phyloP scores from a whole-genome alignment of 345 rosid species.

The Euphorbia peplus region DNA sequence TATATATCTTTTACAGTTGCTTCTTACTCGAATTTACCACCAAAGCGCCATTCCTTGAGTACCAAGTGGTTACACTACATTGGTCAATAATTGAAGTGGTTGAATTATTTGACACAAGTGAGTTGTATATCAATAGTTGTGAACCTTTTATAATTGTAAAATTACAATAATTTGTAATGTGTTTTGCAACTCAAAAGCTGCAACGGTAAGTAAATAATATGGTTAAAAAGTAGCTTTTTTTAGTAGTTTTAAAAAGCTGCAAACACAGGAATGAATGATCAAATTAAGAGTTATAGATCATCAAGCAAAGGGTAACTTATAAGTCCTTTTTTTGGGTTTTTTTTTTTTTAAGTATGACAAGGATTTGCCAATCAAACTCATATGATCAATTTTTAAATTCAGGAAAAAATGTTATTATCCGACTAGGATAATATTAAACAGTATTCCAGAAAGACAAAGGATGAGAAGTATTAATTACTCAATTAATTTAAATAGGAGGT shows the following conservation, averaged over 20 bases:
- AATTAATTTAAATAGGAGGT: constrained; percentile 22
- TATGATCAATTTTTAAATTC: constrained; percentile 15
- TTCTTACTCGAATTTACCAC: too few species aligned
- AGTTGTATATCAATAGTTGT: background rate
- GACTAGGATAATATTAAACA: too few species aligned
- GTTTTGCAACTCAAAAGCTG: constrained; percentile 9
- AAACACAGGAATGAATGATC: constrained; percentile 33
- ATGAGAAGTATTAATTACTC: constrained; percentile 28
- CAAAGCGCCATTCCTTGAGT: too few species aligned
- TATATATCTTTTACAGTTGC: too few species aligned
- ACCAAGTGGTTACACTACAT: too few species aligned
- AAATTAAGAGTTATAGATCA: constrained; percentile 39
- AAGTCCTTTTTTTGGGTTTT: too few species aligned
- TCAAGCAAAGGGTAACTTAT: too few species aligned
- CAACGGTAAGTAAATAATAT: background rate
- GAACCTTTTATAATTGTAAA: background rate
- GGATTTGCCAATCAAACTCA: constrained; percentile 32
- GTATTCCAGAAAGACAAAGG: too few species aligned
- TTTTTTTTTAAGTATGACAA: too few species aligned
- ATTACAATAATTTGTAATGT: background rate
- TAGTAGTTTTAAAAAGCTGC: constrained; percentile 8
- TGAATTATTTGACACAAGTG: background rate
- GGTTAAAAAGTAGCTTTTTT: constrained; percentile 12
- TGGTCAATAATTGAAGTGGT: background rate
- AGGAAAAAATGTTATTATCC: too few species aligned